Base-by-base conservation (phyloP, 352 stramenopile genomes). In the Phytophthora podocarpi region DNA sequence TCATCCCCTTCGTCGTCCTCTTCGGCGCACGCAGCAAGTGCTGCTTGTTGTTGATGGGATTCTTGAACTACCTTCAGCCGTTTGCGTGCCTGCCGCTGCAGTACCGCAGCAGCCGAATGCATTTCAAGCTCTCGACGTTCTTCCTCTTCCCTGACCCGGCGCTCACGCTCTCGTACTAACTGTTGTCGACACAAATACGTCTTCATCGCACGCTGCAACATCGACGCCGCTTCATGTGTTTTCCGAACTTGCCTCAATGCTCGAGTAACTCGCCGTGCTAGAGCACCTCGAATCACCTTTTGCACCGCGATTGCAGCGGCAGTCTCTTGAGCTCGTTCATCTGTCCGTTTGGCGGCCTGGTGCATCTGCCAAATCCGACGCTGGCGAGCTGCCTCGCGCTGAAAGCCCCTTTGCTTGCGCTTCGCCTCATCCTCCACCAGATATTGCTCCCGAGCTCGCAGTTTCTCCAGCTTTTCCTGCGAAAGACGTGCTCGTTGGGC, bases 1-100 rank as follows among this genome's bases (percentile, higher is more conserved):
- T 51, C 39, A n/a, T 65, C 64, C 4, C 56, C 42, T 7, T 34
- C 16, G 12, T 75, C 62, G 28, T 67, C 49, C n/a, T 57, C 42
- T 52, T 76, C 67, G 11, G 16, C 23, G 60, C 34, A 68, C 31
- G 27, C 49, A 46, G 37, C 37, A 23, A 55, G 28, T 59, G 43
- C 10, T 35, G 59, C 42, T n/a, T n/a, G n/a, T 57, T 65, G 35
- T 26, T 49, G 6, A 37, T 59, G 50, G 52, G 30, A 57, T 57
- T 59, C 60, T 53, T 70, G 47, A 3, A 63, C 20, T 23, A 41
- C 37, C 51, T 60, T 59, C 20, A 74, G 37, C 12, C 34, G 61
- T 37, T 70, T 70, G 3, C 82, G 70, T 12, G 65, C 64, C n/a
- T 82, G 71, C 12, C 74, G 79, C 56, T 91, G 79, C 27, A 89